Evolutionary conservation across 768 basidiomycete species (phyloP), one percentile per base, ranked within the genome.

Genomic region (Polyporus arcularius): DNA sequence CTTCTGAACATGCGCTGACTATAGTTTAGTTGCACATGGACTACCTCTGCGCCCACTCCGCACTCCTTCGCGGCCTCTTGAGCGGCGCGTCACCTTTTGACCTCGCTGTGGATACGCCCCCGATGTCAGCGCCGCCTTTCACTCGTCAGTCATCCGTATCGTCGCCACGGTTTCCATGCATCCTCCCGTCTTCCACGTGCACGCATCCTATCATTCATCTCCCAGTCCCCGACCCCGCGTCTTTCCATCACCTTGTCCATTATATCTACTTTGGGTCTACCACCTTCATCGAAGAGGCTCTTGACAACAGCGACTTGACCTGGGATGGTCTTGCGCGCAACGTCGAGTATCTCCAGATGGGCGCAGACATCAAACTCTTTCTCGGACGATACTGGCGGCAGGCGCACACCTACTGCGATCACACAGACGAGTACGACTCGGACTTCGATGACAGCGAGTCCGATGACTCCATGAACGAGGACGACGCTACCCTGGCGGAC

Each of bases 301-400:
- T 96, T 12, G 82, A 84, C 61, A 75, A 78, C 18, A 86, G 88
- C 18, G 72, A 79, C 53, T 80, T 93, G 47, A 83, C 84, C 49
- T 96, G 93, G 94, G 90, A 94, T 67, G 92, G 91, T 31, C 78
- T 96, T 61, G 91, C 91, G 18, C 85, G 89, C 61, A 96, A 95
- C 72, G 92, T 89, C 70, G 93, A 96, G 70, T 96, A 92, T 69
- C 86, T 96, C 51, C 88, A 86, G 18, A 81, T 96, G 62, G 79
- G 85, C 54, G 76, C 85, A 16, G 87, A 90, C 46, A 85, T 95
- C 73, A 94, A 92, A 71, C 73, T 86, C 15, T 90, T 90, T 69
- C 78, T 94, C 50, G 85, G 88, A 0, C 80, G 78, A 58, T 95
- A 90, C 88, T 89, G 88, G 88, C 69, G 84, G 46, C 76, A 82